Percentiles rank a stretch among this genome's conserved stretches.
Conservation (phyloP, 345 rosid species). For the Psidium guajava region DNA sequence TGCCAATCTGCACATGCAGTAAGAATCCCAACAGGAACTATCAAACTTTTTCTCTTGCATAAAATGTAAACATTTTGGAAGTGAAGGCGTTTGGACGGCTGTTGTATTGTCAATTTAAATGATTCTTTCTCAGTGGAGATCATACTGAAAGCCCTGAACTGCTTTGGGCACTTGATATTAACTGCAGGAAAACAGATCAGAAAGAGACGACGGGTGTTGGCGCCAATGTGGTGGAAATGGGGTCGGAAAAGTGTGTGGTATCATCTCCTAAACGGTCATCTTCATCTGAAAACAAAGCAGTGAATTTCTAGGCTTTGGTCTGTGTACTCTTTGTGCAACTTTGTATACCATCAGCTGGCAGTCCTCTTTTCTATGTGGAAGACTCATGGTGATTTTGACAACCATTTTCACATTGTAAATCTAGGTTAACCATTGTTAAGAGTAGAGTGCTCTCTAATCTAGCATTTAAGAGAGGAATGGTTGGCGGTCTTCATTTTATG, state of each 20-base stretch:
- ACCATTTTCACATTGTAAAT: neutral
- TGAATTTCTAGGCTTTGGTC: neutral
- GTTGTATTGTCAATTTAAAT: neutral
- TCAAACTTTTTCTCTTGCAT: neutral
- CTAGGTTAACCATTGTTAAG: neutral
- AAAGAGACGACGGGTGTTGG: conserved; percentile 27
- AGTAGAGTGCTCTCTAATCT: neutral
- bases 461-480: neutral
- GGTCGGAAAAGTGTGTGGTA: conserved; percentile 61
- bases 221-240: conserved; percentile 69
- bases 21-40: neutral
- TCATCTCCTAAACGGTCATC: conserved; percentile 31
- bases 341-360: neutral
- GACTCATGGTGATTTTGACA: neutral
- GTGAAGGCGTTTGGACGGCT: neutral
- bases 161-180: neutral
- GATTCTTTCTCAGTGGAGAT: neutral
- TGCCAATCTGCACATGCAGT: neutral
- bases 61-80: neutral
- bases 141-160: neutral
- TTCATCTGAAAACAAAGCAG: conserved; percentile 21
- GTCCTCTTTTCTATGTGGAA: neutral
- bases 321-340: neutral
- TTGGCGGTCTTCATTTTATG: neutral
- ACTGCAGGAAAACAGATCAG: conserved; percentile 40